Evolutionary conservation across 106 monocot species (phyloP).

Genomic region (Dioscorea alata): DNA sequence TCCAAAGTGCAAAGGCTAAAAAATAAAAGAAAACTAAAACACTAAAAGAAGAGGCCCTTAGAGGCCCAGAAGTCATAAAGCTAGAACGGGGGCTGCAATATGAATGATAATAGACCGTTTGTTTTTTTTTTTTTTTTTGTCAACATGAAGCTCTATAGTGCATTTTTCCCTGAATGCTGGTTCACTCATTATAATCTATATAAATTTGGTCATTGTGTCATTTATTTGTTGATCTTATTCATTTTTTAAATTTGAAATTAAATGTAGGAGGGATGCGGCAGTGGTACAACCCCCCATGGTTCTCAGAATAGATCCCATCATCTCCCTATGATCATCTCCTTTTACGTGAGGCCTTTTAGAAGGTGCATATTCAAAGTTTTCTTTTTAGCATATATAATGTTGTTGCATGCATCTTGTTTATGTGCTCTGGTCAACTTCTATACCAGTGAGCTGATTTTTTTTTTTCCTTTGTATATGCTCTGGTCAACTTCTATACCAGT

Average conservation of each 20-base stretch:
- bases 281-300: slow-evolving; percentile 85
- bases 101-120: too few species aligned
- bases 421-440: too few species aligned
- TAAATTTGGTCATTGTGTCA: not conserved
- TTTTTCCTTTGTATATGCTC: too few species aligned
- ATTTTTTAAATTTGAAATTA: not conserved
- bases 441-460: too few species aligned
- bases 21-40: too few species aligned
- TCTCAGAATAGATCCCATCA: slow-evolving; percentile 52
- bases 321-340: slow-evolving; percentile 59
- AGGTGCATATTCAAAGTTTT: slow-evolving; percentile 25
- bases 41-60: too few species aligned
- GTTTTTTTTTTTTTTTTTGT: not conserved
- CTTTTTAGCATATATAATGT: too few species aligned
- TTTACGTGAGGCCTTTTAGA: slow-evolving; percentile 73
- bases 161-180: not conserved
- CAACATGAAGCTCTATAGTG: not conserved
- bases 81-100: too few species aligned
- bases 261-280: slow-evolving; percentile 10
- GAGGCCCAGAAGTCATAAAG: too few species aligned
- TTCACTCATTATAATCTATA: not conserved
- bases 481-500: too few species aligned
- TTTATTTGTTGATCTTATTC: not conserved
- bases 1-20: too few species aligned
- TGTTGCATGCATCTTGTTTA: not conserved